Conservation (phyloP, 495 filamentous ascomycete genomes). For the Pseudevernia furfuracea region DNA sequence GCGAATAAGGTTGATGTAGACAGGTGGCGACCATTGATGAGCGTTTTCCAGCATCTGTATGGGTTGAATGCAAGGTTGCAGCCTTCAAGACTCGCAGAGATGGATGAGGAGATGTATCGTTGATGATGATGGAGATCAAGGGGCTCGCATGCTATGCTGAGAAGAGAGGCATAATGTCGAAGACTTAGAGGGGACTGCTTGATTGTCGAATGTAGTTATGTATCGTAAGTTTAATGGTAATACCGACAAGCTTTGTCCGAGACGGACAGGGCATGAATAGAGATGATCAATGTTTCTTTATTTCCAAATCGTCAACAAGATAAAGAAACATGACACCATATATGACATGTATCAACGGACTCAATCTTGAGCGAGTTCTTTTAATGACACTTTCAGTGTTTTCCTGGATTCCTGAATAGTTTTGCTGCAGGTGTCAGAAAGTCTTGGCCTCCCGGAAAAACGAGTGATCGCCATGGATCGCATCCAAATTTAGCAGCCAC, state of each 20-base stretch:
- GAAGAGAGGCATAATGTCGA: background rate
- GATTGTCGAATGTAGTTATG: background rate
- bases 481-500: slow-evolving; percentile 10
- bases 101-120: slow-evolving; percentile 7
- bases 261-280: background rate
- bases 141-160: background rate
- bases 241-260: background rate
- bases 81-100: background rate
- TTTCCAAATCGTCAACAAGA: too few species aligned
- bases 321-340: background rate
- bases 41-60: slow-evolving; percentile 4
- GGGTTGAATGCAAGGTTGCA: background rate
- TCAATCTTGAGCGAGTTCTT: background rate
- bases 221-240: too few species aligned
- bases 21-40: slow-evolving; percentile 5
- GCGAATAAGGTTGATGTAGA: background rate
- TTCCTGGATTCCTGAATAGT: background rate
- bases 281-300: background rate
- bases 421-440: background rate
- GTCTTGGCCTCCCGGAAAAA: too few species aligned
- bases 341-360: background rate
- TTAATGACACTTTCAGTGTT: background rate
- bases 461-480: background rate
- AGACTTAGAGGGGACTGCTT: background rate
- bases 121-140: background rate